A percentile compares a stretch with the other conserved stretches of the same genome.
These are phyloP conservation scores for Massarina eburnea DNA, from an alignment of 2,329 filamentous ascomycete species.

Conservation along the genomic window DNA sequence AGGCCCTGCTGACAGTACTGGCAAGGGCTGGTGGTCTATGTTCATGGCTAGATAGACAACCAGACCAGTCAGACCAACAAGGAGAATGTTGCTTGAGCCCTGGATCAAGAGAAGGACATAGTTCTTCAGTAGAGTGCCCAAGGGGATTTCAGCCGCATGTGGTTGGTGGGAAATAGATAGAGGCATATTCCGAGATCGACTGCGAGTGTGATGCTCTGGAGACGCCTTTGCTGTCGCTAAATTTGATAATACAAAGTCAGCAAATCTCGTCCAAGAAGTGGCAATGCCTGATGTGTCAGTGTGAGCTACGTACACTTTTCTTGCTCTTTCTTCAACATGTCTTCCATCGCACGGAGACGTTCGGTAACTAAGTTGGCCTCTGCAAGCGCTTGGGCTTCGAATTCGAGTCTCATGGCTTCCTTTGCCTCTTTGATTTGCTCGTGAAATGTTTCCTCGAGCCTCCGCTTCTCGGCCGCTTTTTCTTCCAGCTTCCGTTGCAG, in stretches of 20 bases:
- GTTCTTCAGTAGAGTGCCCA: conserved; percentile 55
- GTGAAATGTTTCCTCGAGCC: conserved; percentile 28
- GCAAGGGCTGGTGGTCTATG: conserved; percentile 8
- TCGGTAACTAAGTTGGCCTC: conserved; percentile 32
- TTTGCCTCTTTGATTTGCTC: conserved; percentile 36
- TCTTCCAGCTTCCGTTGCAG: conserved; percentile 29
- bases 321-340: conserved; percentile 24
- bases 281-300: too few species aligned
- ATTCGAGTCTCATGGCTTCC: conserved; percentile 33
- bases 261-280: too few species aligned
- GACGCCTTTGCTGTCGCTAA: conserved; percentile 2
- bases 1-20: neutral
- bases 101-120: conserved; percentile 55
- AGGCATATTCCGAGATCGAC: conserved; percentile 10
- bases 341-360: conserved; percentile 32
- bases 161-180: conserved; percentile 12
- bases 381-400: conserved; percentile 31
- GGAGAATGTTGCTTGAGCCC: conserved; percentile 57
- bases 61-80: conserved; percentile 49
- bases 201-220: conserved; percentile 9
- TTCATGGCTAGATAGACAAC: conserved; percentile 45
- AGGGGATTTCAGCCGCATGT: conserved; percentile 48
- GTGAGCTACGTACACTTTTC: too few species aligned
- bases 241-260: too few species aligned
- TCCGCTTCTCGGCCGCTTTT: conserved; percentile 29